Evolutionary conservation across 2,329 filamentous ascomycete species (phyloP).

Genomic region (Cladorrhinum sp.): DNA sequence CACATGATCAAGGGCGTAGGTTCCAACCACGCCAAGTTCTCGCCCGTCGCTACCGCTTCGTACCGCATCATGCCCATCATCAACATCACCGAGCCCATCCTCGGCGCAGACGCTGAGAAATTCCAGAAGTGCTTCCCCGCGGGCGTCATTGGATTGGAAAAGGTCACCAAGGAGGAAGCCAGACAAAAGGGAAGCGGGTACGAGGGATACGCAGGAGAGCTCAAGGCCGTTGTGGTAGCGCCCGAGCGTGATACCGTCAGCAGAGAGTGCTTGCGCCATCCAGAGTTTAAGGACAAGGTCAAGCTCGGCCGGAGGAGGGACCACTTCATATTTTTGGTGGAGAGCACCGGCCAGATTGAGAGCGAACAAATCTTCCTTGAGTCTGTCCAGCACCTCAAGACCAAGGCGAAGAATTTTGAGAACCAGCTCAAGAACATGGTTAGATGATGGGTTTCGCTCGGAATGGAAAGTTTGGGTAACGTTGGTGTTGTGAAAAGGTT

Average conservation of each 20-base stretch:
- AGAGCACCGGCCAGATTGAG: slow-evolving; percentile 93
- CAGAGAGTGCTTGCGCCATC: slow-evolving; percentile 84
- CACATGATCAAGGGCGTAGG: slow-evolving; percentile 95
- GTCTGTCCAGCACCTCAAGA: slow-evolving; percentile 77
- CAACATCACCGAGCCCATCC: slow-evolving; percentile 75
- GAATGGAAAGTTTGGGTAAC: background rate
- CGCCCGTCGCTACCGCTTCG: slow-evolving; percentile 88
- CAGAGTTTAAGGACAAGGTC: slow-evolving; percentile 93
- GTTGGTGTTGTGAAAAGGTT: background rate
- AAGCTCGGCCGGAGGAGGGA: slow-evolving; percentile 86
- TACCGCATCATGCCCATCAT: slow-evolving; percentile 91
- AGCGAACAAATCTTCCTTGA: slow-evolving; percentile 93
- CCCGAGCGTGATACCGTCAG: slow-evolving; percentile 94
- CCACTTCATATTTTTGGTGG: slow-evolving; percentile 95
- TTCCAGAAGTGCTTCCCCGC: slow-evolving; percentile 85
- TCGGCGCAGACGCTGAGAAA: slow-evolving; percentile 82
- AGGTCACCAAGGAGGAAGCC: slow-evolving; percentile 66
- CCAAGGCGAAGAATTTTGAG: slow-evolving; percentile 75
- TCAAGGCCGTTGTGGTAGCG: slow-evolving; percentile 83
- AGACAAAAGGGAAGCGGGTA: slow-evolving; percentile 59
- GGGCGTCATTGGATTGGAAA: slow-evolving; percentile 80
- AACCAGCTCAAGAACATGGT: slow-evolving; percentile 66
- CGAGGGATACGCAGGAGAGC: slow-evolving; percentile 71
- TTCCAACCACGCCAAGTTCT: slow-evolving; percentile 94
- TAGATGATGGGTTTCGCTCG: slow-evolving; percentile 35